Base-by-base conservation (phyloP, 345 rosid genomes). In the Citrus australasica region DNA sequence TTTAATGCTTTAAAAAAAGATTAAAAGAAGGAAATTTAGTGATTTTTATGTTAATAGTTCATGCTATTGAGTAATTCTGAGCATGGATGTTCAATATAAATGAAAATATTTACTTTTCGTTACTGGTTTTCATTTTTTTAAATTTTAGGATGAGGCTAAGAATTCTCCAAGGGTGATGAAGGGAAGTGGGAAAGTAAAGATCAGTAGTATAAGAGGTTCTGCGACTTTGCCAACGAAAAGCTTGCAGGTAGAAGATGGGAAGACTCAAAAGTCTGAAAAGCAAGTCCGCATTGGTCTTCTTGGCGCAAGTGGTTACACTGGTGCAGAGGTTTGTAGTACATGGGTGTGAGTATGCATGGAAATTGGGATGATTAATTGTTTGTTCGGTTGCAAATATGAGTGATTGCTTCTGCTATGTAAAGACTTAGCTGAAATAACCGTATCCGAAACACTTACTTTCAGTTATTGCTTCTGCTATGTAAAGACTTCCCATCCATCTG, bases 221-320 rank as follows among this genome's bases (percentile, higher is more conserved):
- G 71, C 58, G 1, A 82, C 85, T 60, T 81, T 88, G 56, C 80
- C 91, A 14, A 78, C 86, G 4, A 81, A 59, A 79, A 81, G 88
- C 72, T 72, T 89, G 69, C 83, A 81, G 78, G 69, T 85, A 74
- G 75, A 78, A 35, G 85, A 79, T 9, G 81, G 37, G 58, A 84
- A 86, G 48, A 55, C 83, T 40, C 59, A 7, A 63, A 71, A 76
- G 69, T 62, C 78, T 35, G 83, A 84, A 61, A 90, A 89, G 81
- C 89, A 90, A 81, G 87, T 87, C 85, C 86, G 91, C 25, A 83
- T 94, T 65, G 99, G 95, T 67, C 94, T 94, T 83, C 98, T 96
- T 46, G 98, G 99, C 78, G 98, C 98, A 35, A 96, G 99, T 81
- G 99, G 99, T 37, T 96, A 97, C 88, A 97, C 99, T 71, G 99